Base-by-base conservation (phyloP, 768 basidiomycete genomes). In the Pleurotus giganteus region DNA sequence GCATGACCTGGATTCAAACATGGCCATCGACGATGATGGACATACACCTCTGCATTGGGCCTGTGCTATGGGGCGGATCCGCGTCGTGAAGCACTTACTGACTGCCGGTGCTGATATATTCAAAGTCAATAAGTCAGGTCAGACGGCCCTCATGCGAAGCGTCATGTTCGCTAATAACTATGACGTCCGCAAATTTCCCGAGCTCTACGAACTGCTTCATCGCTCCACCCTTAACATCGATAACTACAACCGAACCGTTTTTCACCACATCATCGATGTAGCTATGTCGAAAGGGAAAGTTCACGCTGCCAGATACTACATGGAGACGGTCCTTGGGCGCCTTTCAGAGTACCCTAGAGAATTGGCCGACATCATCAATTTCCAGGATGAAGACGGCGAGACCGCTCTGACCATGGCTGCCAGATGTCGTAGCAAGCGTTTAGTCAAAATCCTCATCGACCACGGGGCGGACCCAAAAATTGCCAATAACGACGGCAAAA, bases 121-220 rank as follows among this genome's bases (percentile, higher is more conserved):
- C 78, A 88, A 90, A 61, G 94, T 95, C 60, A 99, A 98, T 74
- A 91, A 89, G 65, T 84, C 93, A 9, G 97, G 97, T 2, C 97
- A 98, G 70, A 98, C 97, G 12, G 89, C 96, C 1, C 74, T 99
- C 39, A 99, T 99, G 97, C 91, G 97, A 13, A 89, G 88, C 64
- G 97, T 99, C 63, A 98, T 98, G 96, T 99, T 98, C 69, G 92
- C 93, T 47, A 99, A 99, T 71, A 99, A 98, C 69, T 99, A 99
- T 67, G 97, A 99, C 69, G 90, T 98, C 44, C 91, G 97, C 61
- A 99, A 99, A 70, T 99, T 99, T 63, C 93, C 94, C 2, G 96
- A 98, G 69, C 77, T 99, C 15, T 98, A 97, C 71, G 95, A 98
- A 67, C 82, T 99, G 12, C 72, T 99, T 31, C 97, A 98, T 65